A percentile compares a stretch with the other conserved stretches of the same genome.
Evolutionary conservation across 2,329 filamentous ascomycete genomes (phyloP).

Genomic region (Pseudocercospora eumusae): DNA sequence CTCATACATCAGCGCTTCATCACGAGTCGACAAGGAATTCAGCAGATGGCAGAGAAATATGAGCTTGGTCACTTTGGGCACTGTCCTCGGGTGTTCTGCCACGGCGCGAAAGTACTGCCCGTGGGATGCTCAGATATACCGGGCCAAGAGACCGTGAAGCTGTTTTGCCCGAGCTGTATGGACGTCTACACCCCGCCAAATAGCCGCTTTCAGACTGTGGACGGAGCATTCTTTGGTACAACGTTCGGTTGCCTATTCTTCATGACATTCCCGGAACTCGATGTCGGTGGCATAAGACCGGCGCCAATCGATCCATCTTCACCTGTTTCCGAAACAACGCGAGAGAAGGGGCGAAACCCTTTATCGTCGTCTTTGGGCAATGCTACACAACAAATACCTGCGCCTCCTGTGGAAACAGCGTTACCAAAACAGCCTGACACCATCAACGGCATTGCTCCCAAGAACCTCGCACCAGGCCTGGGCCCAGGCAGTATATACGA

Average conservation of each 20-base stretch:
- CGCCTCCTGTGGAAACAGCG: conserved; percentile 18
- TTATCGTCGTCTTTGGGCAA: conserved; percentile 32
- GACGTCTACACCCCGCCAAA: conserved; percentile 98
- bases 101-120: conserved; percentile 83
- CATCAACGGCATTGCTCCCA: conserved; percentile 83
- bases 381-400: conserved; percentile 36
- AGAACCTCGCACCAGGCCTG: conserved; percentile 85
- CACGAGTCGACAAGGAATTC: conserved; percentile 91
- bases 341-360: conserved; percentile 32
- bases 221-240: conserved; percentile 96
- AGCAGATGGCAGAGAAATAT: conserved; percentile 99
- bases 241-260: conserved; percentile 97
- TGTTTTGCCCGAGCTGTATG: conserved; percentile 94
- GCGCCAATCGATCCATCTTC: conserved; percentile 17
- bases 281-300: conserved; percentile 58
- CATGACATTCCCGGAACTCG: conserved; percentile 96
- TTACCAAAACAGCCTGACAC: conserved; percentile 52
- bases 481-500: conserved; percentile 85
- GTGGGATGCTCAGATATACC: conserved; percentile 94
- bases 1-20: conserved; percentile 99
- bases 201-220: conserved; percentile 93
- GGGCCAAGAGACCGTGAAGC: conserved; percentile 94
- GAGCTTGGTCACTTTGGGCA: conserved; percentile 93
- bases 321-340: conserved; percentile 23
- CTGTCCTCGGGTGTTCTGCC: conserved; percentile 93